Base-by-base conservation (phyloP, 2,329 filamentous ascomycete genomes). In the Boeremia exigua region DNA sequence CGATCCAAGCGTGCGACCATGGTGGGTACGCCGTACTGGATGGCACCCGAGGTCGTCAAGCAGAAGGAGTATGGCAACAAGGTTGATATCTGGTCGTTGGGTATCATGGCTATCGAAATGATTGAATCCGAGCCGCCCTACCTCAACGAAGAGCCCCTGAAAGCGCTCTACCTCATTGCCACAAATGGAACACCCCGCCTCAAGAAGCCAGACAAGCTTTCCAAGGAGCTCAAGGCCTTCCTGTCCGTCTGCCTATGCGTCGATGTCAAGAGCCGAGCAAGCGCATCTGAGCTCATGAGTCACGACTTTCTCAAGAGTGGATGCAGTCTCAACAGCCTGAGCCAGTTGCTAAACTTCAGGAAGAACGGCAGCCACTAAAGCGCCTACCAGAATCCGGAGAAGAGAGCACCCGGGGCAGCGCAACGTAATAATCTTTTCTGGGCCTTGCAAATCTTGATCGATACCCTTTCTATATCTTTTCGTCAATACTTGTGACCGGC, bases 41-140 rank as follows among this genome's bases (percentile, higher is more conserved):
- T 99, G 95, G 95, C 95, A 8, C 95, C 95, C 33, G 95, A 99
- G 78, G 95, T 99, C 39, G 95, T 99, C 74, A 98, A 98, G 81
- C 95, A 98, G 77, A 98, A 98, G 81, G 94, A 97, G 77, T 99
- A 99, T 71, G 95, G 94, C 34, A 90, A 91, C 72, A 98, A 98
- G 82, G 95, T 98, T 60, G 95, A 99, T 73, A 96, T 98, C 73
- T 99, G 95, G 95, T 97, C 93, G 28, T 82, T 99, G 59, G 95
- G 95, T 71, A 99, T 99, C 79, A 99, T 98, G 95, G 94, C 95
- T 23, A 98, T 99, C 71, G 95, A 99, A 79, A 97, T 99, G 95
- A 98, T 98, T 71, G 95, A 99, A 76, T 96, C 92, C 15, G 95
- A 99, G 77, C 95, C 95, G 6, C 95, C 95, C 0, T 99, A 99